Base-by-base conservation (phyloP, 23 red algal genomes). In the Agarophyton chilense region DNA sequence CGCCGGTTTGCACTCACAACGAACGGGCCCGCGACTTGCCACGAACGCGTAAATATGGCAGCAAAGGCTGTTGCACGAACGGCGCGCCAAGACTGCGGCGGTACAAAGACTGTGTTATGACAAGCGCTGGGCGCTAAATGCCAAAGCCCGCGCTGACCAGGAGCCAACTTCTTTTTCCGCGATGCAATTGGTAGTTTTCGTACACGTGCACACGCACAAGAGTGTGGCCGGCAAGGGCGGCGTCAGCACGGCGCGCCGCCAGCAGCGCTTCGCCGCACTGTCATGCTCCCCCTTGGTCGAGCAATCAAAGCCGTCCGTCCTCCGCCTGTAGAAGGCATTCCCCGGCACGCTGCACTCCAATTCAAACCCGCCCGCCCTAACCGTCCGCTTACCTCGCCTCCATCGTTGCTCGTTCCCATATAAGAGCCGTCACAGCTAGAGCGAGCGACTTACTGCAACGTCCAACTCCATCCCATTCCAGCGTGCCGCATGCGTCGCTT, bases 401-500 rank as follows among this genome's bases (percentile, higher is more conserved):
- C n/a, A 12, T 47, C 44, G 44, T 12, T 47, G 7, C 44, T 12
- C 44, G 44, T 12, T 12, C 44, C 6, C 44, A 47, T 47, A 9
- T 12, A 12, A 9, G 6, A 6, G 44, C 44, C 6, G 44, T 12
- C 44, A 12, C 44, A 12, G 44, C 44, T 47, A 6, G 12, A 47
- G 44, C 44, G 7, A 9, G 7, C 7, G 44, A 6, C 44, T 29
- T 14, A 33, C 31, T 36, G 17, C 60, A 10, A 4, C 14, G 10
- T 11, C 13, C 31, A 36, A 2, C 68, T 9, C 29, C 28, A 38
- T 29, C 25, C 21, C 7, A 10, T 41, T 70, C 18, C 10, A 19
- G 11, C 22, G 26, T 21, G n/a, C 68, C 68, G 68, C 14, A 80
- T 80, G 77, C 77, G 77, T 80, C 77, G 77, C 77, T 80, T 80